Evolutionary conservation across 345 rosid genomes (phyloP).

Genomic region (Aquilaria yunnanensis): DNA sequence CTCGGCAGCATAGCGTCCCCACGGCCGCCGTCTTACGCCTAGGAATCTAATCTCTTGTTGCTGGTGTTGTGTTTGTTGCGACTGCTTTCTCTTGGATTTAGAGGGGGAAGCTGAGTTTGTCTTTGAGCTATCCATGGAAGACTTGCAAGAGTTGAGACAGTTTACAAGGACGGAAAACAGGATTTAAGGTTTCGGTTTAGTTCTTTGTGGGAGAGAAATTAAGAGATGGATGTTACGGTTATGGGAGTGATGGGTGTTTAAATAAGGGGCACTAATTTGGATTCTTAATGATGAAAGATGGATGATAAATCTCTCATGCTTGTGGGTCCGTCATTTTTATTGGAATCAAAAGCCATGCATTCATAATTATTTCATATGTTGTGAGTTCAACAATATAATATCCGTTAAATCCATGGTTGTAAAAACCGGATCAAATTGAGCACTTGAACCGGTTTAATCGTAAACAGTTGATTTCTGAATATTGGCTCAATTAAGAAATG

Average conservation of each 20-base stretch:
- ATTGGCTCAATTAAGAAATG: no score
- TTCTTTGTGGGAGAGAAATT: slow-evolving; percentile 4
- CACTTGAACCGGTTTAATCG: no score
- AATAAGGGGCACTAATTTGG: slow-evolving; percentile 15
- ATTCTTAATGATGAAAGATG: background rate
- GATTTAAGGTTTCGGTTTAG: background rate
- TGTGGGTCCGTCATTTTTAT: background rate
- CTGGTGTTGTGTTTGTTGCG: slow-evolving; percentile 20
- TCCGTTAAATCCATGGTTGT: no score
- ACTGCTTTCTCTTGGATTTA: slow-evolving; percentile 50
- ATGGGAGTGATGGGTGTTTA: slow-evolving; percentile 22
- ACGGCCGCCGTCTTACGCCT: slow-evolving; percentile 92
- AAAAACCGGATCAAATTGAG: no score
- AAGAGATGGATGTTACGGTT: slow-evolving; percentile 8
- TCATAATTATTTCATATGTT: no score
- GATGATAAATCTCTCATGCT: background rate
- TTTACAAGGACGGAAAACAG: slow-evolving; percentile 2
- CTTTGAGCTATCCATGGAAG: slow-evolving; percentile 27
- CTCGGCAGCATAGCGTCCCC: slow-evolving; percentile 96
- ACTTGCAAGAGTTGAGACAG: background rate
- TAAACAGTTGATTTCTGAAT: no score
- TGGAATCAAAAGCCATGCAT: no score
- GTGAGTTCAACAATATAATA: no score
- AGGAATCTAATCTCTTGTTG: slow-evolving; percentile 44
- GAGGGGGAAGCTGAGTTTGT: slow-evolving; percentile 41